phyloP scores from a whole-genome alignment of 495 filamentous ascomycete genomes.

The Sordaria brevicollis region DNA sequence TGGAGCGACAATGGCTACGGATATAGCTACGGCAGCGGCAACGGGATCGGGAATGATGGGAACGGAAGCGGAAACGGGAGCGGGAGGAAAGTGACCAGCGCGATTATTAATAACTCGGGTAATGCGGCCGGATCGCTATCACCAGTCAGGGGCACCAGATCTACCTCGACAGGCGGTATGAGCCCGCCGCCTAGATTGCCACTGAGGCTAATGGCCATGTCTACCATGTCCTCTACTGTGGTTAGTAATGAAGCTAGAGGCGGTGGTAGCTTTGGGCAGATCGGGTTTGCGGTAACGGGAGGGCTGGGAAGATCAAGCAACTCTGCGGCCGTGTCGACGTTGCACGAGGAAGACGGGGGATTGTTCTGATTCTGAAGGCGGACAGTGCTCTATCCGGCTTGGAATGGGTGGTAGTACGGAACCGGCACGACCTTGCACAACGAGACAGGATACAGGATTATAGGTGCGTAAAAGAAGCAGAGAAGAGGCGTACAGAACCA shows the following conservation, averaged over 20 bases:
- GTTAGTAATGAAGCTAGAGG: neutral
- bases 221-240: neutral
- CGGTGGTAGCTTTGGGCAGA: neutral
- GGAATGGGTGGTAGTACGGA: neutral
- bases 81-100: neutral
- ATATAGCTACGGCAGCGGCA: neutral
- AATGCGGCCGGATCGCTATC: neutral
- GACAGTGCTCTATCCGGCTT: neutral
- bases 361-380: neutral
- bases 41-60: neutral
- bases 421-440: neutral
- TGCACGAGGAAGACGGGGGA: neutral
- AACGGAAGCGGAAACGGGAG: neutral
- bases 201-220: neutral
- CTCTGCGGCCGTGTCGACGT: neutral
- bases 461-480: neutral
- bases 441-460: neutral
- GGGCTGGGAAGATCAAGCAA: neutral
- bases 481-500: neutral
- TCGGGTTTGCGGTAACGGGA: neutral
- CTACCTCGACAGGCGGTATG: neutral
- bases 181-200: neutral
- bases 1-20: neutral
- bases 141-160: neutral
- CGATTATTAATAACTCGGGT: neutral